Evolutionary conservation across 2,329 filamentous ascomycete genomes (phyloP), one percentile per base, ranked within the genome.

Genomic region (Monosporascus cannonballus): DNA sequence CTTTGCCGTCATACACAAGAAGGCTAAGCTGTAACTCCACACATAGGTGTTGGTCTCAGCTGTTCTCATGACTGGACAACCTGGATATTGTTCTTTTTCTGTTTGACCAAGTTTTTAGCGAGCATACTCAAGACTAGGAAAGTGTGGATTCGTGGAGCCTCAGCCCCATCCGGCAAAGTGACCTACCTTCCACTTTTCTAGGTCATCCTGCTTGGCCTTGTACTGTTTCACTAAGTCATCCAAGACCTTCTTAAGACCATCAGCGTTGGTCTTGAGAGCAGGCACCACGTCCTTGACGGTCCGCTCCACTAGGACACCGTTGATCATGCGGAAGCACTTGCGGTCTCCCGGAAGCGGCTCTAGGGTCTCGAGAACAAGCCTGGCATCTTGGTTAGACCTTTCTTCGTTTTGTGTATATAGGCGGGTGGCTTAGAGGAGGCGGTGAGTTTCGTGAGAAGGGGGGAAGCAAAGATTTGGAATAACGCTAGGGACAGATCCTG

Each of bases 251-350:
- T 88, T 94, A 67, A 99, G 70, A 2, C 94, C 93, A 58, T 97
- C 93, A 25, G 90, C 89, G 69, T 99, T 97, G 20, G 91, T 97
- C 74, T 90, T 87, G 56, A 99, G 78, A 25, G 90, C 89, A 6
- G 94, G 94, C 51, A 96, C 79, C 14, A 99, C 90, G 70, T 97
- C 94, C 71, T 90, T 81, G 61, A 99, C 90, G 17, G 93, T 97
- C 62, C 92, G 83, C 76, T 99, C 94, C 51, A 96, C 90, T 54
- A 99, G 76, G 24, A 97, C 92, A 46, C 94, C 94, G 71, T 99
- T 97, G 71, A 99, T 95, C 83, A 99, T 90, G 63, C 94, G 92
- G 75, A 97, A 99, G 74, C 93, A 97, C 76, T 96, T 99, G 65
- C 94, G 89, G 60, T 96, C 88, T 58, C 79, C 81, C 1, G 89